Evolutionary conservation across 352 stramenopile species (phyloP), one percentile per base, ranked within the genome.

Genomic region (Globisporangium lucens): DNA sequence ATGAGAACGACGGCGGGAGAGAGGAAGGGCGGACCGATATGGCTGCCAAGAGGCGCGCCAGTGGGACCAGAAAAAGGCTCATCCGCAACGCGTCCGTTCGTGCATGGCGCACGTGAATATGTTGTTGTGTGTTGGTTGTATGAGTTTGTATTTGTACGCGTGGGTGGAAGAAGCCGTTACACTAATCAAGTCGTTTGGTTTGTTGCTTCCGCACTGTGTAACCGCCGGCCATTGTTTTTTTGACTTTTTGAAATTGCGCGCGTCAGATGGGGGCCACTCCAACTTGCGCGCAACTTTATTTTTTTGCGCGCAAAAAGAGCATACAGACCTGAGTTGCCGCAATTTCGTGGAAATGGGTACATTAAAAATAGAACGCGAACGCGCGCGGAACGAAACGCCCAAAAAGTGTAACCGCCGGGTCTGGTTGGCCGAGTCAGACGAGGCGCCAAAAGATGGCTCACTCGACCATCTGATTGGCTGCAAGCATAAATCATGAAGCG

Each of bases 381-480:
- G 33, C 41, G 64, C 55, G 41, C 64, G 43, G 64, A 69, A 69
- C 55, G 27, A 12, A 61, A 38, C 35, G 13, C 12, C 30, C 43
- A 38, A 46, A 56, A 56, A 52, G 38, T 49, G 60, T 8, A 29
- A 46, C 60, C 8, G 58, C 38, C 58, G 12, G 2, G 3, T 46
- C 55, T 61, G 30, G 15, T 29, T 29, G n/a, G n/a, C 15, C n/a
- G 17, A 27, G 17, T 15, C 47, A 55, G 47, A 55, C 47, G 12
- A n/a, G 47, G 5, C 47, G 47, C 17, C 4, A 13, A 7, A 15
- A 57, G 22, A 59, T 24, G 27, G 55, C 55, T 20, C 30, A 46
- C 22, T 61, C 56, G 56, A 61, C 20, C 33, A 61, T 22, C 56
- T 61, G 30, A 61, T 61, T 61, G 56, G 56, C 56, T 61, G 29